Percentiles rank a stretch among this genome's conserved stretches.
Conservation (phyloP, 805 yeast genomes). For the Zygotorulaspora florentina region DNA sequence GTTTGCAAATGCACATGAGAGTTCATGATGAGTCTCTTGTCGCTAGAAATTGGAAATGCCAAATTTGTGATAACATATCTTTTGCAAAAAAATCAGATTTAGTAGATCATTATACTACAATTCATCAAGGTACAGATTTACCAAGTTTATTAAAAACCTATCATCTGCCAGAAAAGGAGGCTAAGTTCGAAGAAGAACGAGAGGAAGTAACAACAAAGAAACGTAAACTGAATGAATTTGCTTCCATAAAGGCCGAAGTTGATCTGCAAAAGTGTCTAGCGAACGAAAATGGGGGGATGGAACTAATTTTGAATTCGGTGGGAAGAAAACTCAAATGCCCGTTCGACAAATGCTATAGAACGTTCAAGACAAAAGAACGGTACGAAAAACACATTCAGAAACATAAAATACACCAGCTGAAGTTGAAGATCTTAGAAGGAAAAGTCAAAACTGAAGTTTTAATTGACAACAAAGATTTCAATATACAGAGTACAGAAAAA, state of each 20-base stretch:
- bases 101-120: conserved; percentile 52
- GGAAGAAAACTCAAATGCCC: conserved; percentile 45
- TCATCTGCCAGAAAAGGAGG: not conserved
- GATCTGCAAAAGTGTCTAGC: conserved; percentile 27
- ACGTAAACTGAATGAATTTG: conserved; percentile 16
- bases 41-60: conserved; percentile 65
- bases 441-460: conserved; percentile 1
- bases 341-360: conserved; percentile 47
- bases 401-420: conserved; percentile 34
- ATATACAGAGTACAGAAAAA: not conserved
- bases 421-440: conserved; percentile 26
- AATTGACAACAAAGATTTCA: not conserved
- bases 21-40: conserved; percentile 55
- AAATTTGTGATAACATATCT: conserved; percentile 42
- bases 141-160: not conserved
- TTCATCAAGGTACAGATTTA: conserved; percentile 31
- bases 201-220: conserved; percentile 4
- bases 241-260: conserved; percentile 18
- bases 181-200: not conserved
- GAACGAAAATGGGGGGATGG: conserved; percentile 26
- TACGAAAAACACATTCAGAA: conserved; percentile 33
- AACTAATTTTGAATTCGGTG: conserved; percentile 33
- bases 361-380: conserved; percentile 42
- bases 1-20: conserved; percentile 68
- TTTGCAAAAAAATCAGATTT: conserved; percentile 57